Evolutionary conservation across 106 monocot species (phyloP), one percentile per base, ranked within the genome.

Genomic region (Chionographis japonica): DNA sequence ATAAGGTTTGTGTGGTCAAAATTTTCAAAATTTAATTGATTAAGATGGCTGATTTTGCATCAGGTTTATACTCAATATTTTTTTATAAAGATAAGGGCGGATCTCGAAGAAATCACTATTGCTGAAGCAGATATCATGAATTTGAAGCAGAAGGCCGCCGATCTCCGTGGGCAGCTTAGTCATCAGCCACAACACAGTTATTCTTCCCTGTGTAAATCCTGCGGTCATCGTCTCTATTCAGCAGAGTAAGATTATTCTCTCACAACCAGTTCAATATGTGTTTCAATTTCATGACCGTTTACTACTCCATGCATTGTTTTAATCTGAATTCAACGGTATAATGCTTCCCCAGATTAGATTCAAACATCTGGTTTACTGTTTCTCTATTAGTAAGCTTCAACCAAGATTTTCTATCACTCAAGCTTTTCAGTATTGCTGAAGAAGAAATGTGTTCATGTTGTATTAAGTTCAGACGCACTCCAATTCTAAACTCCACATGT

Each of bases 91-190:
- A 73, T 78, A 66, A 81, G 66, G 74, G 77, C 75, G 62, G 77
- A 92, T 86, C 72, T 92, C 40, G 84, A 89, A 78, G 89, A 91
- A 65, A 89, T 89, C 68, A 75, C 84, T 51, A 41, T 83, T 52
- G 68, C 80, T 50, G 88, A 89, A 84, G 75, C 80, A 76, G 89
- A 97, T 84, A 77, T 89, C 37, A 68, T 56, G 40, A 82, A 58
- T 65, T 85, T 92, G 72, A 87, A 92, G 61, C 84, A 82, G 41
- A 87, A 89, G 53, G 82, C 76, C 56, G 20, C 74, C 56, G 86
- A 86, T 54, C 80, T 92, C 11, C 81, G 71, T 65, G 80, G 79
- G 3, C 78, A 97, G 67, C 79, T 86, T 61, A 75, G 67, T 65
- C 68, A 77, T 18, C 63, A 78, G 46, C 35, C 54, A 4, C 65